Base-by-base conservation (phyloP, 192 early-diverging fungal genomes). In the Gigaspora rosea region DNA sequence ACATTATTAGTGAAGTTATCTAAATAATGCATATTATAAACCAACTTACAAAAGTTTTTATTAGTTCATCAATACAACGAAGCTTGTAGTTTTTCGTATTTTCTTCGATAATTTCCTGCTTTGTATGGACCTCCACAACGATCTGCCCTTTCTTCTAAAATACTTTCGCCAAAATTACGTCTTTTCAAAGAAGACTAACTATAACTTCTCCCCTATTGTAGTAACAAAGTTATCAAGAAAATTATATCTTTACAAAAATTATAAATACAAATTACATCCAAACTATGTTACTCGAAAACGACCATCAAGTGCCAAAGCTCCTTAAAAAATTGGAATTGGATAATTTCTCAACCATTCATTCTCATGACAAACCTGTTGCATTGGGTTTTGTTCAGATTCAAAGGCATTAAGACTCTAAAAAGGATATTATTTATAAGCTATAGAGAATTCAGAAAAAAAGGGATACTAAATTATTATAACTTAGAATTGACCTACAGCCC, bases 291-390 rank as follows among this genome's bases (percentile, higher is more conserved):
- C 67, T 50, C 67, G 67, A 70, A 54, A 77, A 66, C 13, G 16
- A 33, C 56, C 35, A 48, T 78, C 68, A 32, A 78, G 57, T 78
- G 10, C 13, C 58, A 78, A 78, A 35, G 35, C 77, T 13, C 70
- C 77, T 78, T 78, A 54, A 50, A 78, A 78, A 36, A 78, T 72
- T 48, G 70, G 77, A 78, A 78, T 48, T 5, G 73, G 27, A 22
- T 78, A 78, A 78, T 33, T 56, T 46, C 46, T 69, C 41, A 70
- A 73, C 48, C 58, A 79, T 56, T 79, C 59, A 35, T 49, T 66
- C 48, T 79, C 78, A 13, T 65, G 16, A 65, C 71, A 74, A 54
- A 74, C 71, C 8, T 72, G 18, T 54, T 79, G 63, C 32, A 59
- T n/a, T 27, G 71, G 61, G 51, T 66, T 79, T 22, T 13, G 58